Percentiles rank a stretch among this genome's conserved stretches.
Evolutionary conservation across 495 filamentous ascomycete genomes (phyloP).

Genomic region (Geoglossum glabrum): DNA sequence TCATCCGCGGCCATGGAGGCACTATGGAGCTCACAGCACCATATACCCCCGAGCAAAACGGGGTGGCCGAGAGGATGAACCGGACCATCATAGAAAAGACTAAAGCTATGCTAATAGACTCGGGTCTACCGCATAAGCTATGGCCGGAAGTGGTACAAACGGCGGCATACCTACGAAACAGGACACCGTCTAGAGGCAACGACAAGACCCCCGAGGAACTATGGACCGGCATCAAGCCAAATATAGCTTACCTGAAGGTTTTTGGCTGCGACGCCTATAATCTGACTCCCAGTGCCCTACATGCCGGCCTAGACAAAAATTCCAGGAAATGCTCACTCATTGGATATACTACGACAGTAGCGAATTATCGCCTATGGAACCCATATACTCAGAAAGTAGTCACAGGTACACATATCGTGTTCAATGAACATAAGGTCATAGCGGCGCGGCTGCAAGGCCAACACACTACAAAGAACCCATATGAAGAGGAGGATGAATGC

Average conservation of each 20-base stretch:
- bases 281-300: background rate
- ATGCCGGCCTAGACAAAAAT: background rate
- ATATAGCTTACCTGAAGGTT: constrained; percentile 3
- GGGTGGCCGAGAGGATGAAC: constrained; percentile 4
- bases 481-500: too few relatives aligned
- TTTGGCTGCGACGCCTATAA: constrained; percentile 5
- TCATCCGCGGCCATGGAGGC: background rate
- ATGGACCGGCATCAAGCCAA: constrained; percentile 5
- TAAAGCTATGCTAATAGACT: background rate
- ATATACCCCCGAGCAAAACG: constrained; percentile 4
- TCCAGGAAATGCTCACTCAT: background rate
- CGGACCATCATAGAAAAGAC: background rate
- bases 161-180: too few relatives aligned
- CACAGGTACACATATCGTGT: too few relatives aligned
- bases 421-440: too few relatives aligned
- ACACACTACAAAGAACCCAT: too few relatives aligned
- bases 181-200: background rate
- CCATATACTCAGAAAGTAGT: too few relatives aligned
- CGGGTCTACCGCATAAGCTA: background rate
- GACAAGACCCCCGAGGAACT: constrained; percentile 5
- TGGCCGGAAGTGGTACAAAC: background rate
- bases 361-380: too few relatives aligned
- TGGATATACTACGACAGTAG: background rate
- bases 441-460: too few relatives aligned
- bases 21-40: background rate